Base-by-base conservation (phyloP, 169 alveolate species). In the Plasmodium coatneyi region DNA sequence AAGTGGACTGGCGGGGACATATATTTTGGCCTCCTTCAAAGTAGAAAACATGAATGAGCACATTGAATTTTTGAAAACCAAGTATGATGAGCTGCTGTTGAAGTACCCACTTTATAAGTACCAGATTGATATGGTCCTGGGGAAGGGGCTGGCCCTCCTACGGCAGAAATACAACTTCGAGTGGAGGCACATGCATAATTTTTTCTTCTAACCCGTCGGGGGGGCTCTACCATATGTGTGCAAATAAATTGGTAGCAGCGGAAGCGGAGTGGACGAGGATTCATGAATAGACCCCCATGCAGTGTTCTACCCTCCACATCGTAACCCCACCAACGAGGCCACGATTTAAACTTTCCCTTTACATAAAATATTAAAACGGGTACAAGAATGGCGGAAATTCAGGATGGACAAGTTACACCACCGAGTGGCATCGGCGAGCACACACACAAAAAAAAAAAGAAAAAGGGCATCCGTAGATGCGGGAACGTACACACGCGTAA, bases 121-220 rank as follows among this genome's bases (percentile, higher is more conserved):
- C 71, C 94, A 89, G 71, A 89, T 89, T 19, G 72, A 89, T 56
- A 66, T 89, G 49, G 94, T 89, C 30, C 46, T 89, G 56, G 94
- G 94, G 16, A 78, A 41, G 46, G 94, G 94, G 1, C 49, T 89
- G 46, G 90, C 94, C 16, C 71, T 89, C 52, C 30, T 89, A 49
- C 49, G 94, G 71, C 94, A 89, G 71, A 79, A 72, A 79, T 79
- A 89, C 41, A 34, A 16, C 46, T 89, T 89, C 52, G 89, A 89
- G 19, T 89, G 94, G 94, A 79, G 81, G 46, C 54, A 89, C 71
- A 89, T 89, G 94, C 94, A 89, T 28, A 82, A 89, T 28, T 89
- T 79, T 41, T 89, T 89, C 52, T 89, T 89, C 22, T 89, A 19
- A 79, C 60, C 36, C 39, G 10, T 74, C 12, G 14, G 34, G 74